These are phyloP conservation scores for Nadsonia commutata DNA, from an alignment of 1,139 yeast genomes.

Conservation along the genomic window DNA sequence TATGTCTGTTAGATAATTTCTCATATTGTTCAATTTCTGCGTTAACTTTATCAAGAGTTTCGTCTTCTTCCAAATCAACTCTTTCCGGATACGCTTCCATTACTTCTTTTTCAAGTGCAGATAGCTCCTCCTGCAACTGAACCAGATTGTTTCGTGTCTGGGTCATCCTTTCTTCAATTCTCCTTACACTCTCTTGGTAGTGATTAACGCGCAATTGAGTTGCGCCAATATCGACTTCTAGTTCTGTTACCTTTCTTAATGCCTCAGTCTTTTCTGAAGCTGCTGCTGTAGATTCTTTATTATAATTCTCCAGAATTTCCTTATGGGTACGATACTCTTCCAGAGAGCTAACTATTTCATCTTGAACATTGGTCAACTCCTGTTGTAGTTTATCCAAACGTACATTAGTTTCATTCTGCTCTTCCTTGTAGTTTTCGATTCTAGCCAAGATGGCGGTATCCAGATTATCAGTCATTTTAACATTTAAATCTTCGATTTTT, in stretches of 20 bases:
- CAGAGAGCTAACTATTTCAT: not conserved
- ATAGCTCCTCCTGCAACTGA: not conserved
- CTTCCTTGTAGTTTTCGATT: slow-evolving; percentile 10
- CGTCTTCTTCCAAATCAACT: slow-evolving; percentile 6
- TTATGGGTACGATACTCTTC: not conserved
- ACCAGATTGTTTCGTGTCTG: slow-evolving; percentile 6
- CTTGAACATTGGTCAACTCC: not conserved
- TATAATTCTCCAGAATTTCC: slow-evolving; percentile 15
- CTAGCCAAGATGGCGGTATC: not conserved
- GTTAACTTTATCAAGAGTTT: slow-evolving; percentile 14
- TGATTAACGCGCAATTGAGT: slow-evolving; percentile 4
- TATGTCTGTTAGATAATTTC: slow-evolving; percentile 7
- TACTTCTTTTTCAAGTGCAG: slow-evolving; percentile 5
- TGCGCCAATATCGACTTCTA: slow-evolving; percentile 4
- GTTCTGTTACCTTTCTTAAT: not conserved
- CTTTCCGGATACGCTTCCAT: slow-evolving; percentile 3
- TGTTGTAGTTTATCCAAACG: too few relatives aligned
- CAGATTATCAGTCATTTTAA: slow-evolving; percentile 10
- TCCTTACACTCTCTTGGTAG: slow-evolving; percentile 2
- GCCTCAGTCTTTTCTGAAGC: not conserved
- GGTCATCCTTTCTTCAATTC: slow-evolving; percentile 7
- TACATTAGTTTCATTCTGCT: slow-evolving; percentile 9
- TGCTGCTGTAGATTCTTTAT: slow-evolving; percentile 14
- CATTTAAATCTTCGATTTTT: slow-evolving; percentile 9
- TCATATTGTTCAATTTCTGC: slow-evolving; percentile 21